Percentiles rank a stretch among this genome's conserved stretches.
Evolutionary conservation across 164 flowering plant species (phyloP).

Genomic region (Magnolia changhungtana): DNA sequence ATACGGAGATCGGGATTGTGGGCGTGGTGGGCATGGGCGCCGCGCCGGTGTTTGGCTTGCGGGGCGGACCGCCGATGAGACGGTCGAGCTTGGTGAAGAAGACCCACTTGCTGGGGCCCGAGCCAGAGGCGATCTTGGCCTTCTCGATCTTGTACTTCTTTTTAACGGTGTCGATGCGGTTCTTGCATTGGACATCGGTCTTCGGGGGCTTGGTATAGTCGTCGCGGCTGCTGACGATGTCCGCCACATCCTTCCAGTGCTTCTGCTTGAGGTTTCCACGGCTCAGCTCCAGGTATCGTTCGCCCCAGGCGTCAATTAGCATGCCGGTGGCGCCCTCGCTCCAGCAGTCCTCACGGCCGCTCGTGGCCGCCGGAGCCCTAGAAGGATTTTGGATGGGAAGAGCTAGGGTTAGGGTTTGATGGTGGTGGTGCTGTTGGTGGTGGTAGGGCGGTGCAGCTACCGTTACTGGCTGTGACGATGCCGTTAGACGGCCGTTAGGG

Average conservation of each 20-base stretch:
- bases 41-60: slow-evolving; percentile 12
- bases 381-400: slow-evolving; percentile 42
- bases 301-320: slow-evolving; percentile 91
- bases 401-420: slow-evolving; percentile 44
- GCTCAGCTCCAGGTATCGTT: slow-evolving; percentile 69
- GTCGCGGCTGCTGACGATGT: slow-evolving; percentile 62
- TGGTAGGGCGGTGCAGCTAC: slow-evolving; percentile 20
- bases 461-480: slow-evolving; percentile 18
- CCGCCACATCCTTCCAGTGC: slow-evolving; percentile 90
- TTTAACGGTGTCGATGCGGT: slow-evolving; percentile 83
- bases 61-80: slow-evolving; percentile 44
- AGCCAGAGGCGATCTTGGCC: slow-evolving; percentile 46
- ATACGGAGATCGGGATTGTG: neutral
- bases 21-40: slow-evolving; percentile 3
- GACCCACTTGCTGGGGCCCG: slow-evolving; percentile 53
- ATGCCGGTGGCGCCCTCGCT: slow-evolving; percentile 77
- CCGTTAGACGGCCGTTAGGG: slow-evolving; percentile 7
- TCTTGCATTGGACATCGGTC: slow-evolving; percentile 86
- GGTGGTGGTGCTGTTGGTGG: neutral
- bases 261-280: slow-evolving; percentile 80
- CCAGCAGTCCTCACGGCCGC: slow-evolving; percentile 80
- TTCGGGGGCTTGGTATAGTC: slow-evolving; percentile 50
- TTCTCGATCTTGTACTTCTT: slow-evolving; percentile 83
- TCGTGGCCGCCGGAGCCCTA: neutral
- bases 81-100: slow-evolving; percentile 56